A percentile compares a stretch with the other conserved stretches of the same genome.
Evolutionary conservation across 108 stramenopile species (phyloP).

Genomic region (Nitzschia sp.): DNA sequence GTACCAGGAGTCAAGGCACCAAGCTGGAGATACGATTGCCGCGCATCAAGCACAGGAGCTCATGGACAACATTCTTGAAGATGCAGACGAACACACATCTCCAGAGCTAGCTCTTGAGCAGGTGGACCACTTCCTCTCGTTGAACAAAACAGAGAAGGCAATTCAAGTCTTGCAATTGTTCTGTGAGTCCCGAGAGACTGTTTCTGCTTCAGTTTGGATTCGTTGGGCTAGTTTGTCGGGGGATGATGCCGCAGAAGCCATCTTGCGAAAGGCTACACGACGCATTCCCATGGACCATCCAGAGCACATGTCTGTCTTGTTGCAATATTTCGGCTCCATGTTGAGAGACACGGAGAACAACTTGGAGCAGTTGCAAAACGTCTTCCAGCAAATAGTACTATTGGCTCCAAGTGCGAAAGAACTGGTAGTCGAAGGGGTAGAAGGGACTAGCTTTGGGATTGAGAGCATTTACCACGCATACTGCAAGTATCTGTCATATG

Average conservation of each 20-base stretch:
- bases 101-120: conserved; percentile 55
- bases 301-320: conserved; percentile 45
- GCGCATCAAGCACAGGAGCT: conserved; percentile 14
- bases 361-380: conserved; percentile 12
- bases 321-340: conserved; percentile 55
- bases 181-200: conserved; percentile 11
- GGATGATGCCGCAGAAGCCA: neutral
- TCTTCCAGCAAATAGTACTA: conserved; percentile 63
- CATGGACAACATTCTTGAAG: conserved; percentile 21
- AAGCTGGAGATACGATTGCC: neutral
- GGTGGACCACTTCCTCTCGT: conserved; percentile 43
- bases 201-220: conserved; percentile 46
- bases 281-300: conserved; percentile 45
- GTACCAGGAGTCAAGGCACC: conserved; percentile 28
- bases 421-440: conserved; percentile 21
- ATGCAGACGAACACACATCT: conserved; percentile 27
- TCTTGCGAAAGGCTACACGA: conserved; percentile 51
- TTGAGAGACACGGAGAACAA: conserved; percentile 26
- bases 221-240: conserved; percentile 51
- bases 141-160: conserved; percentile 35
- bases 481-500: conserved; percentile 43
- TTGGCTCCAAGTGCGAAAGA: conserved; percentile 42
- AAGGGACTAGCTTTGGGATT: conserved; percentile 32
- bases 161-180: conserved; percentile 30
- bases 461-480: conserved; percentile 42